Evolutionary conservation across 441 rosid genomes (phyloP).

Genomic region (Lepidium campestre): DNA sequence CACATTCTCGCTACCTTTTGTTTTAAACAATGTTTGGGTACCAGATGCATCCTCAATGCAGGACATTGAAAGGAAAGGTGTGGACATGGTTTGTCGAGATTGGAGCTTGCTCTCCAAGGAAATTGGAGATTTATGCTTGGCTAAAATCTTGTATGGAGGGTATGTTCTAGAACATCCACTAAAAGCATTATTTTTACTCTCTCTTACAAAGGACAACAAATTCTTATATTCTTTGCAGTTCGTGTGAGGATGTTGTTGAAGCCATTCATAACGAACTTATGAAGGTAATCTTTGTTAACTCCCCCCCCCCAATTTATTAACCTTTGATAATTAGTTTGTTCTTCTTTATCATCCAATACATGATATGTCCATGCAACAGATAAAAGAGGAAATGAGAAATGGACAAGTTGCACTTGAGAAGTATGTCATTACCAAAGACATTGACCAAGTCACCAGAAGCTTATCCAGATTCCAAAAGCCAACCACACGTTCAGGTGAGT

Average conservation of each 20-base stretch:
- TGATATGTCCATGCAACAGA: constrained; percentile 46
- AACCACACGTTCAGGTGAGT: constrained; percentile 96
- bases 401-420: constrained; percentile 89
- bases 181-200: not conserved
- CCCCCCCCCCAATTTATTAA: no score
- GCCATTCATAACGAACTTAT: constrained; percentile 76
- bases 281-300: constrained; percentile 51
- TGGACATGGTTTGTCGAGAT: constrained; percentile 98
- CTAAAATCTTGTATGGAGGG: constrained; percentile 90
- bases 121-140: constrained; percentile 78
- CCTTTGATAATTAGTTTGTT: not conserved
- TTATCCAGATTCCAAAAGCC: constrained; percentile 93
- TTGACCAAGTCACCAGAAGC: constrained; percentile 93
- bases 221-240: constrained; percentile 41
- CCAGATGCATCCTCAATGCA: constrained; percentile 39
- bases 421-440: constrained; percentile 87
- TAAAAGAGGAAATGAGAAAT: constrained; percentile 85
- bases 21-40: constrained; percentile 15
- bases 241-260: constrained; percentile 91
- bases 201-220: constrained; percentile 4
- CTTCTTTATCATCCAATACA: not conserved
- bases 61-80: constrained; percentile 97
- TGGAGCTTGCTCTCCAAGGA: constrained; percentile 98
- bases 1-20: not conserved
- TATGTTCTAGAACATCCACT: constrained; percentile 26